Evolutionary conservation across 257 asterid genomes (phyloP).

Genomic region (Gentiana dahurica): DNA sequence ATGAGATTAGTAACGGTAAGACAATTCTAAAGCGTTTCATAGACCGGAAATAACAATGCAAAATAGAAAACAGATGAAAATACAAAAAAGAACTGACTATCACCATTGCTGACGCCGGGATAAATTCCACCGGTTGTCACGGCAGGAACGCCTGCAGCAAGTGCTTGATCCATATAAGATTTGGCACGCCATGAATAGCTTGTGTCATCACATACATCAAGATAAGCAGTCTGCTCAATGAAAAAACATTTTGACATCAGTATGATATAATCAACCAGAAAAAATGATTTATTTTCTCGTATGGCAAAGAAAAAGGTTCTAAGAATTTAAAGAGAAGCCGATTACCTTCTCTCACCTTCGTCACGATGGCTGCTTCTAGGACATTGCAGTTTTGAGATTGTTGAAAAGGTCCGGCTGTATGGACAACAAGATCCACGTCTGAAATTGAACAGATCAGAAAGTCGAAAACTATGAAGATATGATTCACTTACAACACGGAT

Average conservation of each 20-base stretch:
- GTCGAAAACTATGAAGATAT: too few relatives aligned
- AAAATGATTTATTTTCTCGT: background rate
- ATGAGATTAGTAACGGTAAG: too few relatives aligned
- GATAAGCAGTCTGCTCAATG: slow-evolving; percentile 67
- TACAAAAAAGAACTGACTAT: slow-evolving; percentile 25
- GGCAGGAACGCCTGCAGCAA: slow-evolving; percentile 70
- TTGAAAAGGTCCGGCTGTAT: slow-evolving; percentile 97
- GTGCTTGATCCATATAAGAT: slow-evolving; percentile 63
- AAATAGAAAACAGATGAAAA: slow-evolving; percentile 5
- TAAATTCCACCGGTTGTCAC: slow-evolving; percentile 92
- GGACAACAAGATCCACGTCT: slow-evolving; percentile 89
- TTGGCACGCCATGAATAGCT: slow-evolving; percentile 66
- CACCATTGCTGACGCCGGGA: slow-evolving; percentile 99
- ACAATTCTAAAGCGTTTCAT: too few relatives aligned
- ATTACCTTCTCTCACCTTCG: slow-evolving; percentile 96
- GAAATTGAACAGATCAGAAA: slow-evolving; percentile 15
- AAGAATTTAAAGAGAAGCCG: slow-evolving; percentile 13
- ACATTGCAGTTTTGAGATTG: slow-evolving; percentile 63
- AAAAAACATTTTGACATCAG: slow-evolving; percentile 2
- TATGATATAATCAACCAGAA: too few relatives aligned
- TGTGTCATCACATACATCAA: slow-evolving; percentile 94
- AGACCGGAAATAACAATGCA: background rate
- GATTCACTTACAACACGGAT: too few relatives aligned
- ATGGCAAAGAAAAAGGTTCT: slow-evolving; percentile 2
- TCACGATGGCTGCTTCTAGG: slow-evolving; percentile 86